phyloP scores from a whole-genome alignment of 495 filamentous ascomycete species.

The Annulohypoxylon bovei region DNA sequence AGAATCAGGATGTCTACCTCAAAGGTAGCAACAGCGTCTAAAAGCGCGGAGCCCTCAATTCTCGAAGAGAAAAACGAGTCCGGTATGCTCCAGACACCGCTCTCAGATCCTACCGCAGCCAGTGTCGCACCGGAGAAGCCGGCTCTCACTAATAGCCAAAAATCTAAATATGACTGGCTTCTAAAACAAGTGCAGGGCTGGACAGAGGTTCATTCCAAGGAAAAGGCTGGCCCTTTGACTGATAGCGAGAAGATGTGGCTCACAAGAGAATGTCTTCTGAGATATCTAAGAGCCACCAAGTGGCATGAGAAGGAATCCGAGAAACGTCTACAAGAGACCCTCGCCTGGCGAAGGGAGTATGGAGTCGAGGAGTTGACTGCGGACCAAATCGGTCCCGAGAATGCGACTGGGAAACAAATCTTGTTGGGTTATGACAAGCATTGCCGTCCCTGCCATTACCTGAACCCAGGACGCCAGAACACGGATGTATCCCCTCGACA shows the following conservation, averaged over 20 bases:
- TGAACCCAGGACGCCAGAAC: constrained; percentile 90
- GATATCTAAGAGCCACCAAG: constrained; percentile 92
- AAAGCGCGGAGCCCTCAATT: constrained; percentile 41
- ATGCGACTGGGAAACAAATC: constrained; percentile 95
- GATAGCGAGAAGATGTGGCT: constrained; percentile 89
- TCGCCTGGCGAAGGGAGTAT: constrained; percentile 91
- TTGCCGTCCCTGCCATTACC: constrained; percentile 84
- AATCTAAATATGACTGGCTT: constrained; percentile 80
- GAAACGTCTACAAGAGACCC: constrained; percentile 78
- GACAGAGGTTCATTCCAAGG: constrained; percentile 74
- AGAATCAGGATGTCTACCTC: constrained; percentile 48
- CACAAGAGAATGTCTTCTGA: constrained; percentile 88
- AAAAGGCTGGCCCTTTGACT: constrained; percentile 71
- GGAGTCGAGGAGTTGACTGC: constrained; percentile 75
- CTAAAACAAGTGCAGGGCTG: constrained; percentile 73
- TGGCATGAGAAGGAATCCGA: constrained; percentile 82
- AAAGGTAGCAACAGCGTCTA: constrained; percentile 21
- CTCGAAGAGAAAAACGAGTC: constrained; percentile 53
- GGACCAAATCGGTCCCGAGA: constrained; percentile 88
- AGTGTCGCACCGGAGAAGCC: constrained; percentile 63
- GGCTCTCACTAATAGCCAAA: constrained; percentile 77
- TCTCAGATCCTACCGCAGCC: constrained; percentile 66
- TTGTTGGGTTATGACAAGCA: constrained; percentile 87
- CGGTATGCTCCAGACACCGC: constrained; percentile 72
- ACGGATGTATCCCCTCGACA: constrained; percentile 90